These are phyloP conservation scores for Stentor coeruleus DNA, from an alignment of 73 alveolate genomes.

Conservation along the genomic window DNA sequence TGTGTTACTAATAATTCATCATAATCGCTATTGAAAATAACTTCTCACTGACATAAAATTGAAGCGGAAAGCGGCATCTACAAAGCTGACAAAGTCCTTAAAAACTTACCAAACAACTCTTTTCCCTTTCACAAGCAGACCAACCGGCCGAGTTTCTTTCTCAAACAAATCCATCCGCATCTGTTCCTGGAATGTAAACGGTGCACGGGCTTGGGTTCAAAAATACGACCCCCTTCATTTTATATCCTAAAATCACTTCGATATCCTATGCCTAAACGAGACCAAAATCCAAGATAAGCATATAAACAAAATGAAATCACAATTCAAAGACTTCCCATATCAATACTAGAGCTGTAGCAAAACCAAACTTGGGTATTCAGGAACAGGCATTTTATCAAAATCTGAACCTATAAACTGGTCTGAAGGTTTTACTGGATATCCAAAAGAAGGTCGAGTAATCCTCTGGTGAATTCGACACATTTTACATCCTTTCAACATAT, in stretches of 20 bases:
- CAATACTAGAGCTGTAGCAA: constrained; percentile 53
- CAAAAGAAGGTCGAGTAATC: constrained; percentile 65
- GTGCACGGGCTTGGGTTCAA: constrained; percentile 51
- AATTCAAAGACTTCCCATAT: constrained; percentile 28
- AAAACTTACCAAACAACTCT: not conserved
- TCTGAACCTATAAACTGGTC: constrained; percentile 50
- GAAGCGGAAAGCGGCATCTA: too few species aligned
- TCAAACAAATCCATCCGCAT: constrained; percentile 27
- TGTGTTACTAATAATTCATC: too few species aligned
- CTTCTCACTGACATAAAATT: too few species aligned
- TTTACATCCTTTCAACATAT: constrained; percentile 52
- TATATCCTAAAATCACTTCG: constrained; percentile 48
- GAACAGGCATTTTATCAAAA: constrained; percentile 58
- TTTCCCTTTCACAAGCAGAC: not conserved
- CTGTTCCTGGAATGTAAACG: constrained; percentile 72
- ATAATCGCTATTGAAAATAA: too few species aligned
- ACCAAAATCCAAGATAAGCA: constrained; percentile 60
- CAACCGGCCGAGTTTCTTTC: not conserved
- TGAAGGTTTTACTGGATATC: constrained; percentile 56
- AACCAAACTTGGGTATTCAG: constrained; percentile 63
- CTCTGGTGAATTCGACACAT: constrained; percentile 59
- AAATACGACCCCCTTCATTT: constrained; percentile 35
- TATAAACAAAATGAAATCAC: constrained; percentile 38
- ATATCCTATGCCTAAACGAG: constrained; percentile 67
- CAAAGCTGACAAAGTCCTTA: too few species aligned